Conservation (phyloP, 2,329 filamentous ascomycete species). For the Incumbomyces delicatus region DNA sequence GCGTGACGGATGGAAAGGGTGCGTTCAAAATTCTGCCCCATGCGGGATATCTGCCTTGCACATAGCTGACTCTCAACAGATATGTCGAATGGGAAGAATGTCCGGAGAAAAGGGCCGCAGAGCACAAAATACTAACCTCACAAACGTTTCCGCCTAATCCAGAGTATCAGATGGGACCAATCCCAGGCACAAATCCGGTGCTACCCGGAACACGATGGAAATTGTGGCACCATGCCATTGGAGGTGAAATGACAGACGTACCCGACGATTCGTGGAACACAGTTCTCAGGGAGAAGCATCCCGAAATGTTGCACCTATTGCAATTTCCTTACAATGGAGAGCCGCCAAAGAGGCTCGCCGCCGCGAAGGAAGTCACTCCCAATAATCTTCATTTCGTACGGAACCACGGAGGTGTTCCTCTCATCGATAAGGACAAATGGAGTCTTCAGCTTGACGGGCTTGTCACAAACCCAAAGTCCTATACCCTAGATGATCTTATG, state of each 20-base stretch:
- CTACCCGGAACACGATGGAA: too few relatives aligned
- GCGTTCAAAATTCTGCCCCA: conserved; percentile 15
- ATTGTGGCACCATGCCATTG: too few relatives aligned
- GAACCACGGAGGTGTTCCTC: conserved; percentile 62
- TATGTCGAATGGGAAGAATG: too few relatives aligned
- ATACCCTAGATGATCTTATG: conserved; percentile 52
- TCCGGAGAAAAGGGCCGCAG: too few relatives aligned
- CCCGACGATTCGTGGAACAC: too few relatives aligned
- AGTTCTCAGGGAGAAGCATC: conserved; percentile 48
- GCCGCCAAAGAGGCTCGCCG: conserved; percentile 49
- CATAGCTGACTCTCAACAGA: conserved; percentile 23
- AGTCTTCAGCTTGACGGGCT: conserved; percentile 50
- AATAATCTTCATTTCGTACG: conserved; percentile 58
- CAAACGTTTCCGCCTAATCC: too few relatives aligned
- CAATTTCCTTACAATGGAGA: conserved; percentile 58
- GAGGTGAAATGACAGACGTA: too few relatives aligned
- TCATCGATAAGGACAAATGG: conserved; percentile 49
- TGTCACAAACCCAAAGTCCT: conserved; percentile 47
- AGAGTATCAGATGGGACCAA: too few relatives aligned
- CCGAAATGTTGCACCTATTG: conserved; percentile 52
- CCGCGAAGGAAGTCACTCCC: conserved; percentile 46
- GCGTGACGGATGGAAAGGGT: conserved; percentile 39
- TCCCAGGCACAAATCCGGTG: too few relatives aligned
- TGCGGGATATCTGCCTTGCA: not conserved
- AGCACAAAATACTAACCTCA: too few relatives aligned